These are phyloP conservation scores for Vigna reflexopilosa DNA, from an alignment of 306 rosid species.

Conservation along the genomic window DNA sequence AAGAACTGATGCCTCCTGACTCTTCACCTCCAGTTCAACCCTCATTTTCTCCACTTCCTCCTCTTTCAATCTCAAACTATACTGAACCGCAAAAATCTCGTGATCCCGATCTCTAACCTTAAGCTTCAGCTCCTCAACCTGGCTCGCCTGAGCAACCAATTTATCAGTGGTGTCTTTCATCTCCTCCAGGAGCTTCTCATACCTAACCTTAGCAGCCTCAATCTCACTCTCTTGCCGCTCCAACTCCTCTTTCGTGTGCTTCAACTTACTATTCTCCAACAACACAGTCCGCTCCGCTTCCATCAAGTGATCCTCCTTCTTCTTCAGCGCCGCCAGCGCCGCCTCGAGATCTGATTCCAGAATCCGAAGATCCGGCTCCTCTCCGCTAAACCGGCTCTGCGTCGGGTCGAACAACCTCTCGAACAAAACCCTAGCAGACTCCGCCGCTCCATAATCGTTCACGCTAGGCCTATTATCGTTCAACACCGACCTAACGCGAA, in stretches of 20 bases:
- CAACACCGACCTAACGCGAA: slow-evolving; percentile 54
- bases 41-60: slow-evolving; percentile 68
- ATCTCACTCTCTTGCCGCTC: slow-evolving; percentile 75
- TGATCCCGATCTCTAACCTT: slow-evolving; percentile 61
- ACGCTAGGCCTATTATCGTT: slow-evolving; percentile 51
- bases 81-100: slow-evolving; percentile 51
- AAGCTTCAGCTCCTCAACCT: slow-evolving; percentile 71
- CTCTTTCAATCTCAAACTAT: slow-evolving; percentile 63
- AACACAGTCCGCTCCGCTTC: slow-evolving; percentile 71
- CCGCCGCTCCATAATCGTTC: slow-evolving; percentile 65
- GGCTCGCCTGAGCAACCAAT: slow-evolving; percentile 71
- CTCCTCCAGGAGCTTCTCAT: slow-evolving; percentile 66
- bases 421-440: slow-evolving; percentile 80
- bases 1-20: slow-evolving; percentile 58
- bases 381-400: slow-evolving; percentile 62
- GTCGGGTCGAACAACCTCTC: slow-evolving; percentile 86
- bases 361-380: slow-evolving; percentile 48
- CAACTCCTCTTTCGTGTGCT: slow-evolving; percentile 72
- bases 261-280: slow-evolving; percentile 63
- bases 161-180: slow-evolving; percentile 64
- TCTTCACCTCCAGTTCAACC: slow-evolving; percentile 61
- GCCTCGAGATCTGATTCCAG: slow-evolving; percentile 80
- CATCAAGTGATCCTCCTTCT: slow-evolving; percentile 79
- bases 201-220: slow-evolving; percentile 59
- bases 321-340: slow-evolving; percentile 66